Evolutionary conservation across 2,329 filamentous ascomycete species (phyloP).

Genomic region (Ophiosphaerella herpotricha): DNA sequence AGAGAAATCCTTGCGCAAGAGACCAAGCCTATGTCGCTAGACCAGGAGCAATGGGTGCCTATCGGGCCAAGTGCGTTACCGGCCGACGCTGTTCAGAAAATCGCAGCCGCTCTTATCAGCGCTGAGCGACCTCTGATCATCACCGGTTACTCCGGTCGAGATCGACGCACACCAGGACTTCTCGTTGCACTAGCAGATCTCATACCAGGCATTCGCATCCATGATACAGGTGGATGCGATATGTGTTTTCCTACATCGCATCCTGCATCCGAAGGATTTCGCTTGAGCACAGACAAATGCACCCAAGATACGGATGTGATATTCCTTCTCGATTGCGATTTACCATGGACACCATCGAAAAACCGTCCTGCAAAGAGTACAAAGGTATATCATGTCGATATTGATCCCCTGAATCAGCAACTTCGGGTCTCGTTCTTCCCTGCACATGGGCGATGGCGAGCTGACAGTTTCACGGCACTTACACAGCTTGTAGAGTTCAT

Average conservation of each 20-base stretch:
- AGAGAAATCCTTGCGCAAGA: conserved; percentile 23
- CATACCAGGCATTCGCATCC: conserved; percentile 17
- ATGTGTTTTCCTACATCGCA: conserved; percentile 25
- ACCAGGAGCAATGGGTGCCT: conserved; percentile 19
- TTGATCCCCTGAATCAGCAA: conserved; percentile 70
- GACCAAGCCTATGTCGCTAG: conserved; percentile 16
- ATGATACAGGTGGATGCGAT: conserved; percentile 22
- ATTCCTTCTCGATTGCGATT: conserved; percentile 24
- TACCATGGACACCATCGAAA: conserved; percentile 25
- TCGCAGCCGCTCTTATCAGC: conserved; percentile 13
- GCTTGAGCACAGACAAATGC: conserved; percentile 17
- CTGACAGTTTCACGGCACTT: conserved; percentile 62
- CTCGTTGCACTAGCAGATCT: conserved; percentile 19
- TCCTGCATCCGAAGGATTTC: conserved; percentile 18
- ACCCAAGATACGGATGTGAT: conserved; percentile 20
- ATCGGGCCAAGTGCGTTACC: conserved; percentile 21
- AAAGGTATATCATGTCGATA: conserved; percentile 66
- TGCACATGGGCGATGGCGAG: conserved; percentile 67
- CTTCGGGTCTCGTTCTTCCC: conserved; percentile 76
- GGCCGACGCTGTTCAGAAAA: conserved; percentile 12
- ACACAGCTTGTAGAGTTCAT: conserved; percentile 38
- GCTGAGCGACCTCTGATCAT: conserved; percentile 23
- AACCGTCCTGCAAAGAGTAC: conserved; percentile 60
- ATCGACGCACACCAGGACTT: conserved; percentile 5
- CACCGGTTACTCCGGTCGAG: conserved; percentile 25